Evolutionary conservation across 2,329 filamentous ascomycete genomes (phyloP).

Genomic region (Cytospora schulzeri): DNA sequence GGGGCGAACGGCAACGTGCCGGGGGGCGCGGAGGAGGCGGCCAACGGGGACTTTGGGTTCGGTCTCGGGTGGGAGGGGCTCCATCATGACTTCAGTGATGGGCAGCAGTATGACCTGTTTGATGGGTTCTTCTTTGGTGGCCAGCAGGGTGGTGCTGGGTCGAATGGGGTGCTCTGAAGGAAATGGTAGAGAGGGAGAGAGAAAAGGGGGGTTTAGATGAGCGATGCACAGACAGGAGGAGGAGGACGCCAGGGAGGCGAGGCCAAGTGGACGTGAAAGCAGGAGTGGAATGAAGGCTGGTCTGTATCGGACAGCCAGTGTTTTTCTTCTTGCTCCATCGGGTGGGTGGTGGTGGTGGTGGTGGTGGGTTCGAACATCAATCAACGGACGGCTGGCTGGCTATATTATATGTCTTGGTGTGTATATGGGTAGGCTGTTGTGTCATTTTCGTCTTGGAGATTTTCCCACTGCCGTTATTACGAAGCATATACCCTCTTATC

Average conservation of each 20-base stretch:
- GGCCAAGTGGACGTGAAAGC: no score
- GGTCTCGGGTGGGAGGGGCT: slow-evolving; percentile 66
- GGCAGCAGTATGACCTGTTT: slow-evolving; percentile 66
- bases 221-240: background rate
- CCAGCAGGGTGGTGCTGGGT: slow-evolving; percentile 43
- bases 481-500: background rate
- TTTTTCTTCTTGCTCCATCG: no score
- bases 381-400: background rate
- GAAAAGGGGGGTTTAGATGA: no score
- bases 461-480: background rate
- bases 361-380: background rate
- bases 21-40: slow-evolving; percentile 19
- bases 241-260: background rate
- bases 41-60: slow-evolving; percentile 58
- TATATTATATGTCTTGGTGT: background rate
- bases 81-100: slow-evolving; percentile 64
- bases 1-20: slow-evolving; percentile 28
- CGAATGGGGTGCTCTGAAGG: slow-evolving; percentile 27
- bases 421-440: background rate
- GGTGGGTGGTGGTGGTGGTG: no score
- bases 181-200: background rate
- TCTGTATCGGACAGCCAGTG: background rate
- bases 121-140: slow-evolving; percentile 74
- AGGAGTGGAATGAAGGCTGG: no score
- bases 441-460: background rate